phyloP scores from a whole-genome alignment of 2,329 filamentous ascomycete genomes.

The Pseudocercospora cruenta region DNA sequence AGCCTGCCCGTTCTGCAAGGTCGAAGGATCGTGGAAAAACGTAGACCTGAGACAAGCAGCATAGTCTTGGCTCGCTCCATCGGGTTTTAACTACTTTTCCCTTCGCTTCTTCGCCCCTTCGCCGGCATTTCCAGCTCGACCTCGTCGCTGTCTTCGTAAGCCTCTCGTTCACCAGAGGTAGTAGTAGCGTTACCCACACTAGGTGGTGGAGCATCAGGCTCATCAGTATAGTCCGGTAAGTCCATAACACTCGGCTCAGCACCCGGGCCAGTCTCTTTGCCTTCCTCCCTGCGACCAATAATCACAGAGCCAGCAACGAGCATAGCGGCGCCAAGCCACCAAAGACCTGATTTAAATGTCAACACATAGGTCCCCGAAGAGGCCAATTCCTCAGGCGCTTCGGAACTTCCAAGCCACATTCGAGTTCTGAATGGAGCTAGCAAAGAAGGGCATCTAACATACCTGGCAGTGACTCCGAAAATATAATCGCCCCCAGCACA shows the following conservation, averaged over 20 bases:
- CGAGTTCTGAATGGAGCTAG: no score
- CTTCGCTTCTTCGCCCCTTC: not conserved
- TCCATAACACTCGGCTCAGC: conserved; percentile 28
- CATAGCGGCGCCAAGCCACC: conserved; percentile 75
- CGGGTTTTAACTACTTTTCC: not conserved
- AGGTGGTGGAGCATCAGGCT: conserved; percentile 37
- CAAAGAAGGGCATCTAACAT: no score
- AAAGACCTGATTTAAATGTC: no score
- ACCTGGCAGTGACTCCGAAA: conserved; percentile 70
- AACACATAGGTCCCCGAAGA: no score
- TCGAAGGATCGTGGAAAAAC: not conserved
- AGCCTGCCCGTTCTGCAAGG: not conserved
- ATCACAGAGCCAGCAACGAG: conserved; percentile 78
- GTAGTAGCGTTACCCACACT: conserved; percentile 18
- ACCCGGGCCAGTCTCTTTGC: conserved; percentile 35
- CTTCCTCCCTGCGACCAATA: conserved; percentile 70
- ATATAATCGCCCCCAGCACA: conserved; percentile 69
- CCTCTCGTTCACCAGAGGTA: not conserved
- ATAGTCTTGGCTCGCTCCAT: not conserved
- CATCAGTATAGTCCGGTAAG: conserved; percentile 32
- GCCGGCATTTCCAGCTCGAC: conserved; percentile 2
- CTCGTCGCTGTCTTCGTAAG: conserved; percentile 6
- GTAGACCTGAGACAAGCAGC: not conserved
- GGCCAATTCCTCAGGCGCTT: no score
- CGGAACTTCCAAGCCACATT: no score